Conservation (phyloP, 176 grass and related monocot species). For the Lolium perenne region DNA sequence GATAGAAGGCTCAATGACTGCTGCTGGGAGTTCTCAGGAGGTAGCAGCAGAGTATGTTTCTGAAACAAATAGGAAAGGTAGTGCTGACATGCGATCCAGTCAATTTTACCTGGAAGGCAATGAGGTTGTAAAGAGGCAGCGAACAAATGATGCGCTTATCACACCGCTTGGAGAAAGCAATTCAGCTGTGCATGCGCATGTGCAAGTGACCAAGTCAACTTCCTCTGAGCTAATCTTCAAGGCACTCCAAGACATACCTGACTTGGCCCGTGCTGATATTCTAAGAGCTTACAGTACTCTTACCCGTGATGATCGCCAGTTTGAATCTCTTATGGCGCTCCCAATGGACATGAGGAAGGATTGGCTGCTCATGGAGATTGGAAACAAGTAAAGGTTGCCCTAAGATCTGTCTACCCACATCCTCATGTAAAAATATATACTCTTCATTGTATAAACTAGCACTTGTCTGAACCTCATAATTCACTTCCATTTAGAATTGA, state of each 20-base stretch:
- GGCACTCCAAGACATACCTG: constrained; percentile 3
- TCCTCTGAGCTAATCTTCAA: constrained; percentile 4
- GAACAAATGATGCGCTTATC: neutral
- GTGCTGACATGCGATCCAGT: neutral
- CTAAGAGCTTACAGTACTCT: constrained; percentile 9
- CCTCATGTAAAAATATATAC: too few relatives aligned
- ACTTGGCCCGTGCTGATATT: neutral
- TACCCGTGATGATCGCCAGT: neutral
- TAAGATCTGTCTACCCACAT: too few relatives aligned
- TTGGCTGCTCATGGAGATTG: constrained; percentile 39
- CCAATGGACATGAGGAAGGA: constrained; percentile 33
- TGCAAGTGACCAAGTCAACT: neutral
- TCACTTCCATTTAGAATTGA: too few relatives aligned
- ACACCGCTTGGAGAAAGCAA: neutral
- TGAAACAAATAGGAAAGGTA: neutral
- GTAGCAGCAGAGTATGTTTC: too few relatives aligned
- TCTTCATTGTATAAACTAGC: too few relatives aligned
- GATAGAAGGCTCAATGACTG: too few relatives aligned
- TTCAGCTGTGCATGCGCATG: neutral
- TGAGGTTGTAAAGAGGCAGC: neutral
- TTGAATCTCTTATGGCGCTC: constrained; percentile 18
- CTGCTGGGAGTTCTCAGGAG: too few relatives aligned
- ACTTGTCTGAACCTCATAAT: too few relatives aligned
- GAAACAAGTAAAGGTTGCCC: neutral
- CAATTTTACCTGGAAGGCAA: neutral